Conservation (phyloP, 345 rosid species). For the Aquilaria sinensis region DNA sequence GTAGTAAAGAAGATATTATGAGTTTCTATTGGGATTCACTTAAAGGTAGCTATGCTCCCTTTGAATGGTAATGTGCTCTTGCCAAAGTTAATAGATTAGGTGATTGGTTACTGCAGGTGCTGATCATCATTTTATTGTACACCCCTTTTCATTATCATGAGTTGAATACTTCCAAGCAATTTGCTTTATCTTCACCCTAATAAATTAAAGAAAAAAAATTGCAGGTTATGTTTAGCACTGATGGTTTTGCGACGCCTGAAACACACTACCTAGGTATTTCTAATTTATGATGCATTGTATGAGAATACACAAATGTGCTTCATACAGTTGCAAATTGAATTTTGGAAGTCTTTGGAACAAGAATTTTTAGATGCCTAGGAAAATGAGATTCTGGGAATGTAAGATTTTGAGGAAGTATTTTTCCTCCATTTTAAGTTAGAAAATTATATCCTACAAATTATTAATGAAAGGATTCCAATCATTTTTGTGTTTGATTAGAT, state of each 20-base stretch:
- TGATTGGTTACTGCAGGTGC: too few relatives aligned
- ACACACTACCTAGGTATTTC: slow-evolving; percentile 76
- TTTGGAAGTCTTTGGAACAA: background rate
- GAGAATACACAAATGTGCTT: background rate
- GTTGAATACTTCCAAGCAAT: background rate
- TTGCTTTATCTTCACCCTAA: slow-evolving; percentile 12
- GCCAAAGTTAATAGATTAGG: too few relatives aligned
- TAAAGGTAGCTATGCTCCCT: background rate
- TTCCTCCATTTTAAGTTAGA: too few relatives aligned
- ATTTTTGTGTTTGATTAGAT: too few relatives aligned
- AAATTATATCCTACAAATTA: too few relatives aligned
- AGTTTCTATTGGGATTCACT: slow-evolving; percentile 6
- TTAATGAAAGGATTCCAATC: too few relatives aligned
- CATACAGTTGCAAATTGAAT: background rate
- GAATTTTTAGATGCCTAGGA: too few relatives aligned
- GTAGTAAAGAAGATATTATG: background rate
- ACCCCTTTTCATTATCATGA: too few relatives aligned
- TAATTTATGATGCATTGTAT: slow-evolving; percentile 5
- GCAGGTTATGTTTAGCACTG: slow-evolving; percentile 99
- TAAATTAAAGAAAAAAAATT: slow-evolving; percentile 14
- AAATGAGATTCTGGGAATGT: too few relatives aligned
- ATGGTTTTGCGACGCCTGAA: slow-evolving; percentile 92
- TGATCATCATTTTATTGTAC: too few relatives aligned
- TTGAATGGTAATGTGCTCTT: too few relatives aligned
- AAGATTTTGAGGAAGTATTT: too few relatives aligned